Percentiles rank a stretch among this genome's conserved stretches.
Evolutionary conservation across 805 yeast species (phyloP).

Genomic region (Zygosaccharomyces rouxii): DNA sequence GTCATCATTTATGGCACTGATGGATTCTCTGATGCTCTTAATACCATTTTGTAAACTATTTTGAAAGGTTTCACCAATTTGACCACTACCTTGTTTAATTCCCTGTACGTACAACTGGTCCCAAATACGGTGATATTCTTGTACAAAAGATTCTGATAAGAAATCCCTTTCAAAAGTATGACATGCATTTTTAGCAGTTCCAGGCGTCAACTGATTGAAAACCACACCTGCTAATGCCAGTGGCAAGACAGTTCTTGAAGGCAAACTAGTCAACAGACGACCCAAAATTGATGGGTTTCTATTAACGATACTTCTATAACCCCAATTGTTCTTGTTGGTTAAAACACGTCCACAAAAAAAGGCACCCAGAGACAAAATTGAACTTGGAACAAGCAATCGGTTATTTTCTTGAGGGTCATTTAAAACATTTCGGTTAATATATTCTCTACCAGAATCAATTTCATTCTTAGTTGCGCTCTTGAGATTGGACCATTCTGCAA

Average conservation of each 20-base stretch:
- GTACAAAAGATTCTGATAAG: conserved; percentile 18
- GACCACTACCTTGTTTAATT: conserved; percentile 5
- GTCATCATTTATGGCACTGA: conserved; percentile 1
- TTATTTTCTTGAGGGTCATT: conserved; percentile 23
- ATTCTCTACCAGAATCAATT: conserved; percentile 13
- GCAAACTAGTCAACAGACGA: conserved; percentile 21
- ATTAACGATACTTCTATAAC: conserved; percentile 10
- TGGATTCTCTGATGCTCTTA: conserved; percentile 25
- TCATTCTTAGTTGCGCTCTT: conserved; percentile 16
- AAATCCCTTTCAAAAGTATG: conserved; percentile 17
- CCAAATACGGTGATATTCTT: conserved; percentile 13
- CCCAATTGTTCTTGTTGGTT: conserved; percentile 28
- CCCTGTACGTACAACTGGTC: conserved; percentile 12
- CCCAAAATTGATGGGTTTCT: conserved; percentile 15
- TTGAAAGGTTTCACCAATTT: conserved; percentile 8
- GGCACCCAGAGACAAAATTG: conserved; percentile 26
- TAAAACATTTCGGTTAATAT: conserved; percentile 20
- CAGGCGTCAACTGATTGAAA: conserved; percentile 25
- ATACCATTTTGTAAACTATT: conserved; percentile 14
- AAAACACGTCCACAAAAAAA: conserved; percentile 29
- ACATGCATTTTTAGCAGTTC: conserved; percentile 22
- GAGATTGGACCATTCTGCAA: conserved; percentile 21
- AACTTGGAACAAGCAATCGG: conserved; percentile 26
- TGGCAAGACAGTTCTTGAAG: conserved; percentile 28
- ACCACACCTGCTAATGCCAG: conserved; percentile 21